Percentiles rank a stretch among this genome's conserved stretches.
phyloP scores from a whole-genome alignment of 495 filamentous ascomycete genomes.

The Lineolata rhizophorae region DNA sequence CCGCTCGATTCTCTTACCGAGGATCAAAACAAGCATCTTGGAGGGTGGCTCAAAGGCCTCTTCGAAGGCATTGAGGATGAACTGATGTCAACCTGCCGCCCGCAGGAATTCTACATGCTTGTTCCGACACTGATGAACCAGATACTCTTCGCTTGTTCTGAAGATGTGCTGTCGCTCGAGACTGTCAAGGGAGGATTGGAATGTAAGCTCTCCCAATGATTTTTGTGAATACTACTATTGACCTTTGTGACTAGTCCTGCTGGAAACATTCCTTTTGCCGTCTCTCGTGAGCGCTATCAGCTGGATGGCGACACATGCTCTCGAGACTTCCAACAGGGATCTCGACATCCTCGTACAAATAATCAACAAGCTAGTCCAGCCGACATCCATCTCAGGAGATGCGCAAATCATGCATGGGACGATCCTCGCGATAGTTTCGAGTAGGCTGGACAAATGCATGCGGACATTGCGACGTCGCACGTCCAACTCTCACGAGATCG shows the following conservation, averaged over 20 bases:
- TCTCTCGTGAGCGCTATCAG: slow-evolving; percentile 62
- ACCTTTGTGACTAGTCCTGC: slow-evolving; percentile 33
- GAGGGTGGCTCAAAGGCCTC: slow-evolving; percentile 68
- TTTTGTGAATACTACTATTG: neutral
- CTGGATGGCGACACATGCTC: slow-evolving; percentile 67
- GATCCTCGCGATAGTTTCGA: slow-evolving; percentile 63
- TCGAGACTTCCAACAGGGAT: slow-evolving; percentile 30
- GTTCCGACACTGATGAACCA: slow-evolving; percentile 76
- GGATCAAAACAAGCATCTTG: slow-evolving; percentile 55
- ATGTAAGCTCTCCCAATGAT: slow-evolving; percentile 30
- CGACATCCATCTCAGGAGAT: slow-evolving; percentile 53
- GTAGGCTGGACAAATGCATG: slow-evolving; percentile 53
- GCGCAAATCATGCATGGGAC: slow-evolving; percentile 60
- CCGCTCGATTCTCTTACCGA: slow-evolving; percentile 43
- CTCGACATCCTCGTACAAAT: slow-evolving; percentile 49
- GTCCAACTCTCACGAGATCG: slow-evolving; percentile 44
- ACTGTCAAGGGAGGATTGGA: slow-evolving; percentile 74
- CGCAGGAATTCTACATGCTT: slow-evolving; percentile 86
- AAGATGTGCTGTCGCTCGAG: slow-evolving; percentile 49
- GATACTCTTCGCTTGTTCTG: slow-evolving; percentile 52
- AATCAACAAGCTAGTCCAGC: slow-evolving; percentile 52
- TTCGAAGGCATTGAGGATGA: slow-evolving; percentile 76
- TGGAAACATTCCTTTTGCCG: slow-evolving; percentile 76
- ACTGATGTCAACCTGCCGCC: slow-evolving; percentile 74
- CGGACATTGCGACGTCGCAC: slow-evolving; percentile 47